These are phyloP conservation scores for Corylus avellana DNA, from an alignment of 306 rosid species.

Conservation along the genomic window DNA sequence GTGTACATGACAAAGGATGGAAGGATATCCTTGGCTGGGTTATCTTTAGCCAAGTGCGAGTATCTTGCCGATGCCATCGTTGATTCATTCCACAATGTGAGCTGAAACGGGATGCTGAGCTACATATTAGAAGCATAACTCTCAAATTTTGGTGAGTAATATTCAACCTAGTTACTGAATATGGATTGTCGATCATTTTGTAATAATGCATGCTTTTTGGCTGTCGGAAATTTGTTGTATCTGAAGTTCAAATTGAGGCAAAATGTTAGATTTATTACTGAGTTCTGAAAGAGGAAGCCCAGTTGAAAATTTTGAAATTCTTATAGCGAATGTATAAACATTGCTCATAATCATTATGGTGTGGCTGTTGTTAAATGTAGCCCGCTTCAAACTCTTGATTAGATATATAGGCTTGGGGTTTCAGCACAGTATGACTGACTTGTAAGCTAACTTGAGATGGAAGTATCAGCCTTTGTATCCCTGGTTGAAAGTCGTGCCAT, in stretches of 20 bases:
- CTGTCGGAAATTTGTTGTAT: background rate
- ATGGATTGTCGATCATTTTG: background rate
- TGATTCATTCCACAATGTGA: constrained; percentile 82
- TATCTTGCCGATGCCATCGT: constrained; percentile 95
- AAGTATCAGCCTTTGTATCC: too few species aligned
- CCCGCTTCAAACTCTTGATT: too few species aligned
- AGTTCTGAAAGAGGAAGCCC: background rate
- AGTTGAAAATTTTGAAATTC: background rate
- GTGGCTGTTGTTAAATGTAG: background rate
- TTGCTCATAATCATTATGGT: background rate
- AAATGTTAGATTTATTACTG: background rate
- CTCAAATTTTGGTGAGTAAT: constrained; percentile 40
- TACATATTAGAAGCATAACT: constrained; percentile 22
- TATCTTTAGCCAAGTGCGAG: constrained; percentile 84
- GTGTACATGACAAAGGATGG: constrained; percentile 99
- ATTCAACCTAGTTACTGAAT: constrained; percentile 4
- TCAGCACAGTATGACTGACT: too few species aligned
- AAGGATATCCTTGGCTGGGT: constrained; percentile 93
- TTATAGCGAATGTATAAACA: background rate
- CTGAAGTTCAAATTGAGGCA: background rate
- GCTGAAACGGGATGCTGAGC: constrained; percentile 44
- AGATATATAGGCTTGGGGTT: too few species aligned
- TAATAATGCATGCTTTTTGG: constrained; percentile 6
- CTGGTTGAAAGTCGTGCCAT: too few species aligned
- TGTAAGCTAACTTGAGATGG: too few species aligned